Percentiles rank a stretch among this genome's conserved stretches.
These are phyloP conservation scores for Ogataea hybrid DNA, from an alignment of 1,139 yeast genomes.

Conservation along the genomic window DNA sequence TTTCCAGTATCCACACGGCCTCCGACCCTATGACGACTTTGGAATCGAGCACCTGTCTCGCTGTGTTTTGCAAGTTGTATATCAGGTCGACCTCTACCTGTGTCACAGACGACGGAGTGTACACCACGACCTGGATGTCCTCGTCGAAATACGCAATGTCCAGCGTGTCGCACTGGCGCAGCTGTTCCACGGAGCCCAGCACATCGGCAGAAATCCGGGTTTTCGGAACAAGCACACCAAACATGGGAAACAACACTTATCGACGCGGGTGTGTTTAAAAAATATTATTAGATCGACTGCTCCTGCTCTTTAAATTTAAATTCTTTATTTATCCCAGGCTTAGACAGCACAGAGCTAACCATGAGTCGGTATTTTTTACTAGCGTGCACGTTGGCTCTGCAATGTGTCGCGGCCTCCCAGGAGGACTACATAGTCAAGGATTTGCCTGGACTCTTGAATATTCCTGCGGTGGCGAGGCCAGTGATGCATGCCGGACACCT, in stretches of 20 bases:
- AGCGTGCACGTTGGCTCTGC: background rate
- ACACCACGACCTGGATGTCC: constrained; percentile 15
- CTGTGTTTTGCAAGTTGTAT: constrained; percentile 12
- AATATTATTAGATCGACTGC: constrained; percentile 1
- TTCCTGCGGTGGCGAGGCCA: constrained; percentile 31
- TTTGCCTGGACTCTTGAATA: constrained; percentile 21
- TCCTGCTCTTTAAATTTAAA: background rate
- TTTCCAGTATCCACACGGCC: constrained; percentile 15
- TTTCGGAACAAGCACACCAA: constrained; percentile 11
- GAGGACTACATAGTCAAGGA: constrained; percentile 14
- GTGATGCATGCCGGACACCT: constrained; percentile 75
- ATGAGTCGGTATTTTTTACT: constrained; percentile 2
- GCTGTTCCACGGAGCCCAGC: constrained; percentile 1
- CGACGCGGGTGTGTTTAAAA: background rate
- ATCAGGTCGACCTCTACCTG: constrained; percentile 17
- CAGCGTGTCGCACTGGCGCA: constrained; percentile 5
- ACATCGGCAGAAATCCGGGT: background rate
- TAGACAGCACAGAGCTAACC: background rate
- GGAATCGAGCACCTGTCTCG: constrained; percentile 8
- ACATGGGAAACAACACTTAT: background rate
- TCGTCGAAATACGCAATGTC: constrained; percentile 28
- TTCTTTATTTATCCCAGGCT: constrained; percentile 5
- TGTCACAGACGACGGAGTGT: background rate
- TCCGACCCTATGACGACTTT: background rate
- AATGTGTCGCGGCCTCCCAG: background rate